Conservation (phyloP, 2,329 filamentous ascomycete species). For the Curvularia spicifera region DNA sequence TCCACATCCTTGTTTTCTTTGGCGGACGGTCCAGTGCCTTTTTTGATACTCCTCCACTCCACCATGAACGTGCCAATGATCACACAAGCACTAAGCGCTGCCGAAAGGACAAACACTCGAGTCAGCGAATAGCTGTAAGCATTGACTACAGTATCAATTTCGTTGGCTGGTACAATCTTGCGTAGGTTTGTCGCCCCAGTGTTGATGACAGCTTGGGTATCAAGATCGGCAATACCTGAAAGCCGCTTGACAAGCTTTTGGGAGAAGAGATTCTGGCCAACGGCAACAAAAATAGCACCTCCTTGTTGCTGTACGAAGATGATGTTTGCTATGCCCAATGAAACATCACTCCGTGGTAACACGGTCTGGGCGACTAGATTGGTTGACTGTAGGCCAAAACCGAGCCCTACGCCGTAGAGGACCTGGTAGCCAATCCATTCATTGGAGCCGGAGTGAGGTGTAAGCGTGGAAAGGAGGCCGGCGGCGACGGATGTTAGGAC, state of each 20-base stretch:
- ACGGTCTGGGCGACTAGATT: neutral
- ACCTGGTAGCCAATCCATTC: neutral
- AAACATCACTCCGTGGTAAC: constrained; percentile 41
- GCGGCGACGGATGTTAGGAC: neutral
- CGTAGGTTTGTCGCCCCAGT: constrained; percentile 65
- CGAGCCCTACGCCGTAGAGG: neutral
- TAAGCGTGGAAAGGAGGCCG: neutral
- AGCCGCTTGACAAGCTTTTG: constrained; percentile 29
- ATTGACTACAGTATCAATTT: constrained; percentile 59
- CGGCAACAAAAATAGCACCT: constrained; percentile 55
- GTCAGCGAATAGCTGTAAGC: constrained; percentile 57
- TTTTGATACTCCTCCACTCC: constrained; percentile 66
- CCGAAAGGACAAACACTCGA: constrained; percentile 63
- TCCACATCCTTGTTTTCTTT: neutral
- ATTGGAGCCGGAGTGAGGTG: neutral
- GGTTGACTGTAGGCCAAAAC: neutral
- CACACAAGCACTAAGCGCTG: constrained; percentile 61
- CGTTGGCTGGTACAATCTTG: constrained; percentile 57
- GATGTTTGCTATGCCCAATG: constrained; percentile 44
- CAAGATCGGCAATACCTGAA: constrained; percentile 29
- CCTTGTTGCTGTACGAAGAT: constrained; percentile 56
- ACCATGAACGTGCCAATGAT: constrained; percentile 62
- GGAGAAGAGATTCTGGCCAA: constrained; percentile 51
- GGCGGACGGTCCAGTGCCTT: neutral
- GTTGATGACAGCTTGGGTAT: constrained; percentile 24